A percentile compares a stretch with the other conserved stretches of the same genome.
Evolutionary conservation across 2,329 filamentous ascomycete species (phyloP).

Genomic region (Rhinocladiella similis): DNA sequence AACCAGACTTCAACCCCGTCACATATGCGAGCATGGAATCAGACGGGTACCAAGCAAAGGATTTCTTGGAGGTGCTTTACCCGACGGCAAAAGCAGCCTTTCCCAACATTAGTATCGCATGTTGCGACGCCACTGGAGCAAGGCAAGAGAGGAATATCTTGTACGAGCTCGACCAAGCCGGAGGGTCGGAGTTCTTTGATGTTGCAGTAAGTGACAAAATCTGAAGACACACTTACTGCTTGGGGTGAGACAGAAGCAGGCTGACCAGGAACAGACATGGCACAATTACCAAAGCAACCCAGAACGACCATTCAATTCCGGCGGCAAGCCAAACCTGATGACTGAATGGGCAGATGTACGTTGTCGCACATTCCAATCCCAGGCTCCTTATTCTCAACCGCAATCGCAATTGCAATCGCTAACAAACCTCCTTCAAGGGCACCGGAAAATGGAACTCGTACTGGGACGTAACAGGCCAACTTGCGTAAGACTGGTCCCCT

Average conservation of each 20-base stretch:
- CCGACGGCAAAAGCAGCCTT: constrained; percentile 39
- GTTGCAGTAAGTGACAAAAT: constrained; percentile 43
- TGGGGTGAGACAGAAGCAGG: constrained; percentile 23
- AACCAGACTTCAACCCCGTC: constrained; percentile 40
- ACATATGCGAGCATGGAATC: constrained; percentile 51
- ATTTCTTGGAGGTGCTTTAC: constrained; percentile 53
- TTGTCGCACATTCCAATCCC: background rate
- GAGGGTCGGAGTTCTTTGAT: constrained; percentile 41
- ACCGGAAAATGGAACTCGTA: constrained; percentile 54
- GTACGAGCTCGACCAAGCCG: constrained; percentile 39
- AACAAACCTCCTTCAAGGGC: constrained; percentile 53
- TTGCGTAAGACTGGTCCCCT: constrained; percentile 5
- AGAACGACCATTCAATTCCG: constrained; percentile 12
- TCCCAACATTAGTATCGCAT: constrained; percentile 42
- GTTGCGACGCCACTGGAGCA: constrained; percentile 50
- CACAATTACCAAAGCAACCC: constrained; percentile 19
- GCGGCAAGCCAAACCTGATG: constrained; percentile 13
- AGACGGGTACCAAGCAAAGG: constrained; percentile 48
- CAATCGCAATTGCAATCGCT: constrained; percentile 9
- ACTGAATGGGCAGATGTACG: constrained; percentile 17
- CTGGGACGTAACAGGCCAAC: constrained; percentile 15
- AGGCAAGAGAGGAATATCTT: constrained; percentile 39
- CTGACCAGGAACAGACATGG: constrained; percentile 41
- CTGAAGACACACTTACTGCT: constrained; percentile 8
- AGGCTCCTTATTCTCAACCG: too few species aligned